These are phyloP conservation scores for Ceratocystis papillata DNA, from an alignment of 2,329 filamentous ascomycete genomes.

Conservation along the genomic window DNA sequence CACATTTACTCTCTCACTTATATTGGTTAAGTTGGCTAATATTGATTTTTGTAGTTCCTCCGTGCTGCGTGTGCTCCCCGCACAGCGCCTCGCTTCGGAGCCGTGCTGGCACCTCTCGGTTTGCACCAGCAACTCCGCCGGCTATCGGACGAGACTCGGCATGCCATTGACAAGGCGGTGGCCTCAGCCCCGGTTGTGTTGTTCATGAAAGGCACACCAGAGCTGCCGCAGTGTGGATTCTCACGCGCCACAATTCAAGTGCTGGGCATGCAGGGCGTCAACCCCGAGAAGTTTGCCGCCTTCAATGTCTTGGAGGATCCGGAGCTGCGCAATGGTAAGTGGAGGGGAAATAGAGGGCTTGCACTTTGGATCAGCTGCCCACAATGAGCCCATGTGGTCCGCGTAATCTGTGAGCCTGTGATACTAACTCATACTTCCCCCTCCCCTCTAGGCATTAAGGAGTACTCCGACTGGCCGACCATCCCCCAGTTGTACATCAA, in stretches of 20 bases:
- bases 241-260: slow-evolving; percentile 92
- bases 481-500: slow-evolving; percentile 94
- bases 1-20: background rate
- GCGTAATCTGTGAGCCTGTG: background rate
- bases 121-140: slow-evolving; percentile 8
- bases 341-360: background rate
- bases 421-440: background rate
- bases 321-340: slow-evolving; percentile 66
- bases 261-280: slow-evolving; percentile 83
- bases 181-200: slow-evolving; percentile 81
- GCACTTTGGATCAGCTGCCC: no score
- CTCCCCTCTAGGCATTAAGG: slow-evolving; percentile 67
- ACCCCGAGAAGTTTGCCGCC: slow-evolving; percentile 91
- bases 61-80: background rate
- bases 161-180: slow-evolving; percentile 85
- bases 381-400: no score
- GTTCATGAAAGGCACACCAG: slow-evolving; percentile 97
- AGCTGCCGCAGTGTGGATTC: slow-evolving; percentile 93
- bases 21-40: background rate
- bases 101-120: background rate
- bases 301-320: slow-evolving; percentile 94
- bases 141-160: slow-evolving; percentile 66
- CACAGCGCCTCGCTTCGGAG: background rate
- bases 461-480: slow-evolving; percentile 98
- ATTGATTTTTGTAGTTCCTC: background rate